A percentile compares a stretch with the other conserved stretches of the same genome.
Evolutionary conservation across 495 filamentous ascomycete species (phyloP).

Genomic region (Choiromyces venosus): DNA sequence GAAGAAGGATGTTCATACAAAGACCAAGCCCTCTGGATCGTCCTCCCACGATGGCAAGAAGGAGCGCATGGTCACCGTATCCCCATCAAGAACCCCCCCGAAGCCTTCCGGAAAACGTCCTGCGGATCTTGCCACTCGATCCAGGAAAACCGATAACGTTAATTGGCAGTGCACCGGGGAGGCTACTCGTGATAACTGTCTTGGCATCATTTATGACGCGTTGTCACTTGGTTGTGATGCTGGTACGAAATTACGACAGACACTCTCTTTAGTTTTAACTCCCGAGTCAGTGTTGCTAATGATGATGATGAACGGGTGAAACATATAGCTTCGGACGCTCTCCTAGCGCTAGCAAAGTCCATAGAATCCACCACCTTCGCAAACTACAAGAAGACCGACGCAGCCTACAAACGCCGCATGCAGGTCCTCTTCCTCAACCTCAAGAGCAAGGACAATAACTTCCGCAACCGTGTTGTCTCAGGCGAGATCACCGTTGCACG

Average conservation of each 20-base stretch:
- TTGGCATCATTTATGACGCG: slow-evolving; percentile 87
- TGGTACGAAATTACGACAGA: slow-evolving; percentile 41
- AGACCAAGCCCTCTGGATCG: slow-evolving; percentile 56
- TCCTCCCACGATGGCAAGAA: slow-evolving; percentile 47
- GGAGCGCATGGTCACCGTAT: slow-evolving; percentile 46
- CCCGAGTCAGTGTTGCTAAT: neutral
- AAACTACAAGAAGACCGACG: slow-evolving; percentile 58
- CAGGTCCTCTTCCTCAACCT: slow-evolving; percentile 88
- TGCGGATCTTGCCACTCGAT: slow-evolving; percentile 71
- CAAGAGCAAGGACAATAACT: slow-evolving; percentile 80
- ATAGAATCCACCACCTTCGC: slow-evolving; percentile 69
- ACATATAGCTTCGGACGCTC: slow-evolving; percentile 46
- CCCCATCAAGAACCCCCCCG: slow-evolving; percentile 48
- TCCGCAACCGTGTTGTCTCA: slow-evolving; percentile 67
- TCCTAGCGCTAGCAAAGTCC: slow-evolving; percentile 57
- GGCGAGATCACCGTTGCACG: slow-evolving; percentile 63
- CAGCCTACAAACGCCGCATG: slow-evolving; percentile 75
- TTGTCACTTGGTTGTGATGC: slow-evolving; percentile 58
- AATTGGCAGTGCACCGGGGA: slow-evolving; percentile 65
- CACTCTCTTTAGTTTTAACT: neutral
- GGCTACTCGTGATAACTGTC: slow-evolving; percentile 66
- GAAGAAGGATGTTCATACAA: slow-evolving; percentile 69
- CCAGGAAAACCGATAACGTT: slow-evolving; percentile 72
- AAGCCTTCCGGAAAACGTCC: slow-evolving; percentile 42
- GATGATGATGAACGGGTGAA: no score